Evolutionary conservation across 768 basidiomycete genomes (phyloP), one percentile per base, ranked within the genome.

Genomic region (Suillus lakei): DNA sequence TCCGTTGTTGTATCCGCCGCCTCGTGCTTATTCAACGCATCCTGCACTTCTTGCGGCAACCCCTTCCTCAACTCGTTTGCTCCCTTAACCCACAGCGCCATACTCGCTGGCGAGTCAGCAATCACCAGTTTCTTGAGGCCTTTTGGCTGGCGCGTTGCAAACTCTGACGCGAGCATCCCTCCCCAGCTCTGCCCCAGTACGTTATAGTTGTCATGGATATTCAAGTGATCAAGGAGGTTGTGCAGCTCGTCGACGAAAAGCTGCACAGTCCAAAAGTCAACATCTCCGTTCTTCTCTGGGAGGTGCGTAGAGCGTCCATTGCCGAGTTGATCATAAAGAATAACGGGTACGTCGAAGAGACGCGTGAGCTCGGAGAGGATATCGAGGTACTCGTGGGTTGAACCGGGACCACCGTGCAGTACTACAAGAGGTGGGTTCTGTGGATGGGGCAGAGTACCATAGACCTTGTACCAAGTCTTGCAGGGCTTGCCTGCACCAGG

Each of bases 271-370:
- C 85, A 87, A 75, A 88, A 88, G 15, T 48, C 44, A 2, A 70
- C 66, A 38, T 81, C 78, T 16, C 76, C 77, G 7, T 70, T 77
- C 68, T 84, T 86, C 66, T 86, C 83, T 10, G 72, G 82, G 23
- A 87, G 76, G 67, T 86, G 85, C 10, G 85, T 86, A 15, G 86
- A 88, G 30, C 74, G 73, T n/a, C 85, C 86, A 63, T 74, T 80
- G 9, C 86, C 87, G 53, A 88, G 64, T 69, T 88, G 87, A 70
- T 86, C 85, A 73, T 88, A 88, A 54, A 86, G 69, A 46, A 89
- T 69, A 68, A 88, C 77, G 13, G 86, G 85, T 54, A 83, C 84
- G 36, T 67, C 55, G 62, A 76, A 69, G 12, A 72, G 68, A 6
- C 65, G 63, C 30, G 79, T 76, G 54, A 86, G 76, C 53, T 82